Conservation (phyloP, 2,329 filamentous ascomycete species). For the Pyricularia sp. region DNA sequence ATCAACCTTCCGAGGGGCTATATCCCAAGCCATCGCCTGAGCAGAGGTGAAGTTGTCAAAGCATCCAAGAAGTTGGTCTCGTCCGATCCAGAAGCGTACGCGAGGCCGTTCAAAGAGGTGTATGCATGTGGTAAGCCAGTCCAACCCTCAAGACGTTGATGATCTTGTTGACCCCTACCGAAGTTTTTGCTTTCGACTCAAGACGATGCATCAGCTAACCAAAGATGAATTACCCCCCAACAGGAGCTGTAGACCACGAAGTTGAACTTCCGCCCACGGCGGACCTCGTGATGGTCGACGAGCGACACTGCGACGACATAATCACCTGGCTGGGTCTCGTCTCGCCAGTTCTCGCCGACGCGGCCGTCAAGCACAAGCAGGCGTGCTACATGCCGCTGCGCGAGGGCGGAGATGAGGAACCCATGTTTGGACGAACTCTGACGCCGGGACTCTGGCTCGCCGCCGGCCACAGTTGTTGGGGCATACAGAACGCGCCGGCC, state of each 20-base stretch:
- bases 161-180: background rate
- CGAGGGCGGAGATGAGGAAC: constrained; percentile 52
- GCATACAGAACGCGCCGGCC: constrained; percentile 88
- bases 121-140: constrained; percentile 70
- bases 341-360: constrained; percentile 54
- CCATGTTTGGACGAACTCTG: constrained; percentile 68
- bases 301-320: constrained; percentile 73
- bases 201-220: background rate
- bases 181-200: background rate
- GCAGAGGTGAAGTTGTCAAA: constrained; percentile 39
- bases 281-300: constrained; percentile 68
- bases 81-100: constrained; percentile 88
- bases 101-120: constrained; percentile 77
- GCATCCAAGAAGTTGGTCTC: constrained; percentile 43
- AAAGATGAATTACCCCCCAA: background rate
- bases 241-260: constrained; percentile 65
- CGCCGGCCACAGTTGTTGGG: constrained; percentile 93
- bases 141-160: background rate
- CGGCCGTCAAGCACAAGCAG: constrained; percentile 66
- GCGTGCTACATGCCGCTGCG: constrained; percentile 81
- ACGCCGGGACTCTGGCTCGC: constrained; percentile 72
- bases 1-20: constrained; percentile 65
- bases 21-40: constrained; percentile 38
- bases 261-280: constrained; percentile 68
- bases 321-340: constrained; percentile 65